Evolutionary conservation across 1,284 basidiomycete species (phyloP), one percentile per base, ranked within the genome.

Genomic region (Xerocomus nothofagi): DNA sequence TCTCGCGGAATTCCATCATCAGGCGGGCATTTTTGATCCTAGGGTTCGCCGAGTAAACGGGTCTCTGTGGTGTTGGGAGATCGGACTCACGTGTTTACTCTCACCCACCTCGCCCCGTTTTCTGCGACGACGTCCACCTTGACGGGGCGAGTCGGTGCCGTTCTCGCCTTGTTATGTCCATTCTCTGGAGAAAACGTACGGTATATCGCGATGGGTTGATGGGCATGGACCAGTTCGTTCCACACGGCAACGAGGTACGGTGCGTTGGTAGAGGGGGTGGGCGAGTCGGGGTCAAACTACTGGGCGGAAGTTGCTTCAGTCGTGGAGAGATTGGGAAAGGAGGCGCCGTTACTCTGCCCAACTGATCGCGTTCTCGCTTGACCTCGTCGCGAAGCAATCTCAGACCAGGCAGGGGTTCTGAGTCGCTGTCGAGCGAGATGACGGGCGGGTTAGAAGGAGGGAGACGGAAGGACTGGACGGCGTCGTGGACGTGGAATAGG

Each of bases 101-200:
- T 76, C 30, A 90, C 84, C 91, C 90, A 93, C 9, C 75, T 71
- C 26, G 75, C 72, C 1, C 89, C 90, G 45, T 82, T 79, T 34
- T 88, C 79, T 3, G 86, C 84, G 21, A 93, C 82, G 6, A 93
- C 76, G 62, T 94, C 91, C 0, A 93, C 82, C 58, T 88, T 91
- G n/a, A 81, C 75, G 8, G 50, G 20, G 51, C 52, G 29, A 2
- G 23, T 30, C 31, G 21, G 7, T 18, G 55, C 47, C 27, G 39
- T 41, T 63, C 20, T 26, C n/a, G 38, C 18, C 31, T 29, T 40
- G 17, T 21, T 7, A 47, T 38, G 57, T 51, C 15, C 60, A 39
- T 27, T 56, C 53, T 45, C 21, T 4, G 31, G 44, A 47, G 49
- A 82, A 82, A 26, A 76, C 72, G 51, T 78, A 79, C 63, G 59